A percentile compares a stretch with the other conserved stretches of the same genome.
phyloP scores from a whole-genome alignment of 495 filamentous ascomycete genomes.

The Aspergillus steynii region DNA sequence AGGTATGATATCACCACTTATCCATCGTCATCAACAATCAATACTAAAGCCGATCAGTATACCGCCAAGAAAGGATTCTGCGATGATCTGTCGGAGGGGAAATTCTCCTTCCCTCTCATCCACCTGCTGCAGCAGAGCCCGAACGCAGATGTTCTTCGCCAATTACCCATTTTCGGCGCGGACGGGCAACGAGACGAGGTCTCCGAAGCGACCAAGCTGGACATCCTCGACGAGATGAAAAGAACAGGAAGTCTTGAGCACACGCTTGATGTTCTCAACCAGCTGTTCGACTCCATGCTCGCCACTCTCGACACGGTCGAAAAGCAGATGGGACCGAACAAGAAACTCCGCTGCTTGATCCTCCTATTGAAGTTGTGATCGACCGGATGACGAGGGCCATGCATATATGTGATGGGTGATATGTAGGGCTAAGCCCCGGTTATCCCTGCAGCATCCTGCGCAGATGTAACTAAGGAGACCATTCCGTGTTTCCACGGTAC shows the following conservation, averaged over 20 bases:
- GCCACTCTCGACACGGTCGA: neutral
- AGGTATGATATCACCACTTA: constrained; percentile 1
- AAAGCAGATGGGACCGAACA: neutral
- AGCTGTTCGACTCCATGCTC: neutral
- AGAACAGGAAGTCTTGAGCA: neutral
- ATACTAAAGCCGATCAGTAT: constrained; percentile 6
- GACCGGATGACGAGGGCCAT: no score
- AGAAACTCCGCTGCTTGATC: neutral
- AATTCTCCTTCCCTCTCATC: constrained; percentile 17
- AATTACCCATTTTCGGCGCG: neutral
- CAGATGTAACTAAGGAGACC: no score
- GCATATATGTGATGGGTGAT: neutral
- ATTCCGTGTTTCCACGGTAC: no score
- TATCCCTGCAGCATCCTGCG: no score
- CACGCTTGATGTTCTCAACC: neutral
- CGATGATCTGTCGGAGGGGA: constrained; percentile 18
- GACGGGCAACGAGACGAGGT: neutral
- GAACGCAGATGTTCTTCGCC: neutral
- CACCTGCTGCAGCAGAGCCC: constrained; percentile 9
- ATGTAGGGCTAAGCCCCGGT: no score
- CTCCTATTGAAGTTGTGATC: neutral
- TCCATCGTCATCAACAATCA: no score
- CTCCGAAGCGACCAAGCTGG: neutral
- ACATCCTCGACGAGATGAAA: constrained; percentile 1
- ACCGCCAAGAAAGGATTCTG: constrained; percentile 17